Percentiles rank a stretch among this genome's conserved stretches.
Evolutionary conservation across 164 flowering plant species (phyloP).

Genomic region (Dillenia turbinata): DNA sequence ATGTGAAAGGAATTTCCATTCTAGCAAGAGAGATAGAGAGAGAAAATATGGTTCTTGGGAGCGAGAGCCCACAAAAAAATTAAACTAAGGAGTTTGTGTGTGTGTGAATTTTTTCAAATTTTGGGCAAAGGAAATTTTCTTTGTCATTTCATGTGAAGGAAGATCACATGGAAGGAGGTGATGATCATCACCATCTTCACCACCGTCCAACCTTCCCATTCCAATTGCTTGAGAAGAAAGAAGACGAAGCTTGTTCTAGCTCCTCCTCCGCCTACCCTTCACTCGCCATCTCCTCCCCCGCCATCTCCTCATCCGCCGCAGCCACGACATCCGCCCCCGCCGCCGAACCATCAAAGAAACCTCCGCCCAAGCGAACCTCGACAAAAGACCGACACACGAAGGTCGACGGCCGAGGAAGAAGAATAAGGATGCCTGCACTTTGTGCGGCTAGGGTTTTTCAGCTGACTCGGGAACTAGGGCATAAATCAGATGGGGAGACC

Average conservation of each 20-base stretch:
- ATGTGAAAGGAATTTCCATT: conserved; percentile 10
- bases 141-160: conserved; percentile 25
- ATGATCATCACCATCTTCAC: conserved; percentile 30
- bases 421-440: conserved; percentile 70
- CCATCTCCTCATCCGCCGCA: not conserved
- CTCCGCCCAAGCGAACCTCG: conserved; percentile 51
- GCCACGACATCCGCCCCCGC: conserved; percentile 1
- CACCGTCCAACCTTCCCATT: conserved; percentile 58
- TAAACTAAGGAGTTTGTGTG: too few relatives aligned
- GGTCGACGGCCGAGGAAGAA: conserved; percentile 63
- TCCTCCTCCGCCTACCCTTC: conserved; percentile 24
- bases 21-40: too few relatives aligned
- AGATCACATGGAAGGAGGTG: conserved; percentile 47
- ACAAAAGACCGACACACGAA: conserved; percentile 75
- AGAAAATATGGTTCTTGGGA: not conserved
- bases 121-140: too few relatives aligned
- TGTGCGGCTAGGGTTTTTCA: conserved; percentile 73
- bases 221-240: conserved; percentile 56
- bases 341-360: conserved; percentile 35
- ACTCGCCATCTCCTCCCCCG: conserved; percentile 15
- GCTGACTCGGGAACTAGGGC: conserved; percentile 46
- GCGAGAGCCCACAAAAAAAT: conserved; percentile 26
- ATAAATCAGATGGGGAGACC: too few relatives aligned
- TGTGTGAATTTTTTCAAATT: too few relatives aligned
- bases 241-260: conserved; percentile 36